Evolutionary conservation across 2,329 filamentous ascomycete species (phyloP), one percentile per base, ranked within the genome.

Genomic region (Aspergillus pseudoviridinutans): DNA sequence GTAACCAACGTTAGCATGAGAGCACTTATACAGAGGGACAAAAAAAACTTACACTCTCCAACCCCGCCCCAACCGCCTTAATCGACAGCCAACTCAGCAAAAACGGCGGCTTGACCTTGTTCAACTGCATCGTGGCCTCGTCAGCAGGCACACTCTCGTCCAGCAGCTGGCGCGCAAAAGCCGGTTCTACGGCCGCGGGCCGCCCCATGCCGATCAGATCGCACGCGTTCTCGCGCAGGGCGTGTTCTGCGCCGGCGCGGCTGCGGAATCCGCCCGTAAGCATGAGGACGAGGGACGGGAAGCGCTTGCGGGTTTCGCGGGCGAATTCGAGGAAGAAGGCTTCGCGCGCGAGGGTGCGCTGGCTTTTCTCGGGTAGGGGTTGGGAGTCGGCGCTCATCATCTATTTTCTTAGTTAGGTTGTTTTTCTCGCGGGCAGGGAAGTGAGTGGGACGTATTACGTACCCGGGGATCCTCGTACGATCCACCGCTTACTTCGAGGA

Each of bases 261-360:
- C 79, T 82, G 1, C 84, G 79, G 69, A 89, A 87, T 0, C 86
- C 87, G 3, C 87, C 86, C 0, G 84, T 88, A 3, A 89, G 78
- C 75, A 85, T 81, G 32, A 85, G 68, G 0, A 79, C 71, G 0
- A 82, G 69, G 3, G 72, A 61, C 0, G 79, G 77, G 55, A 82
- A 77, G 25, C 73, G 70, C 4, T 67, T 65, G 28, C 83, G 78
- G 35, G 84, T 79, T 8, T 76, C 73, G n/a, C 76, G 72, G 0
- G 84, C 83, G 61, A 89, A 89, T 49, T 88, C 82, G 1, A 89
- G 75, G 73, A 90, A 90, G 76, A 87, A 89, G 0, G 86, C 84
- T 63, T 90, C 87, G 7, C 87, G 80, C 0, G 79, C 79, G 12
- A 74, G 72, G 1, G 84, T 85, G 5, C 78, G 76, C 24, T 74